These are phyloP conservation scores for Calocera viscosa DNA, from an alignment of 768 basidiomycete species.

Conservation along the genomic window DNA sequence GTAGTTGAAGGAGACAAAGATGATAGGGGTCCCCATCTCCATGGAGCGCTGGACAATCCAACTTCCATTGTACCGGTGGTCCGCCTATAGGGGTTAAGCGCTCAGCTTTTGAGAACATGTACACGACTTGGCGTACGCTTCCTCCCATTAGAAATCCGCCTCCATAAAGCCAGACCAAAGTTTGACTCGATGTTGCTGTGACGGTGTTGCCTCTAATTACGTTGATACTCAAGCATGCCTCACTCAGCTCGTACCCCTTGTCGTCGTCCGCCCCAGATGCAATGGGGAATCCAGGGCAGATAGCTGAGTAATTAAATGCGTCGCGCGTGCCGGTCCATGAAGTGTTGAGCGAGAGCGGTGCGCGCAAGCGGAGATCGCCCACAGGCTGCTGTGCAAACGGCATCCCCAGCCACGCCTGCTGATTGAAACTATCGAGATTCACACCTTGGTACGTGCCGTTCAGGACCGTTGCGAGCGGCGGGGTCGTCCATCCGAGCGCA, in stretches of 20 bases:
- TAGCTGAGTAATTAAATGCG: not conserved
- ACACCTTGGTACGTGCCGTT: slow-evolving; percentile 1
- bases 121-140: not conserved
- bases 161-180: slow-evolving; percentile 37
- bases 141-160: slow-evolving; percentile 26
- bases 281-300: not conserved
- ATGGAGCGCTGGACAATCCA: slow-evolving; percentile 20
- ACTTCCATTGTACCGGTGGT: slow-evolving; percentile 27
- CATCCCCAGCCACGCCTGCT: not conserved
- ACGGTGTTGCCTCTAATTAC: slow-evolving; percentile 33
- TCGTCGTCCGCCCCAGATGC: not conserved
- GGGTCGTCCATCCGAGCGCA: not conserved
- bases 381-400: slow-evolving; percentile 4
- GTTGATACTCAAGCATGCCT: slow-evolving; percentile 41
- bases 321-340: not conserved
- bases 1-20: slow-evolving; percentile 42
- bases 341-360: not conserved
- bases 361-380: not conserved
- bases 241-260: slow-evolving; percentile 17
- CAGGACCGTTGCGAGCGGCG: not conserved
- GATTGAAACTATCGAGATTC: not conserved
- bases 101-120: not conserved
- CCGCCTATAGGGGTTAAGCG: slow-evolving; percentile 16
- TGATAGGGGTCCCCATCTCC: slow-evolving; percentile 32
- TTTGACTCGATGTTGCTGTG: slow-evolving; percentile 22